phyloP scores from a whole-genome alignment of 2,329 filamentous ascomycete species.

The Atkinsonella texensis region DNA sequence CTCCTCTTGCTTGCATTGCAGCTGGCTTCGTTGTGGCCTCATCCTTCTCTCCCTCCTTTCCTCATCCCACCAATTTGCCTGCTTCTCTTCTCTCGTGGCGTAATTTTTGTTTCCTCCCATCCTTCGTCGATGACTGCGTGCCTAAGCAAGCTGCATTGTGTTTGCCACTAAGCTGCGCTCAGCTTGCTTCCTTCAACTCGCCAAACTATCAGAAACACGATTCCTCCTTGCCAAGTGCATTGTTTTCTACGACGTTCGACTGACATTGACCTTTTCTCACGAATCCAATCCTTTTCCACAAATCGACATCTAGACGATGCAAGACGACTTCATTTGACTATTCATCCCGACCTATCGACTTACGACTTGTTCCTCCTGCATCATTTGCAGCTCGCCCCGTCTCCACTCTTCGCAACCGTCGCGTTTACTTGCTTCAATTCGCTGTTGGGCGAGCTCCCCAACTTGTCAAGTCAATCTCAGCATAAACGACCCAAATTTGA shows the following conservation, averaged over 20 bases:
- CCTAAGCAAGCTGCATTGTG: not conserved
- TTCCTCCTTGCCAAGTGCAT: not conserved
- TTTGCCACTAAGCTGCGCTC: not conserved
- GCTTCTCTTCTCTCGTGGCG: not conserved
- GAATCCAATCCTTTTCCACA: not conserved
- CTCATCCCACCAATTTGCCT: not conserved
- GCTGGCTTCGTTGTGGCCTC: not conserved
- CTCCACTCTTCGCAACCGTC: not conserved
- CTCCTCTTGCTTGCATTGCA: not conserved
- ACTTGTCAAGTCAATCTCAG: not conserved
- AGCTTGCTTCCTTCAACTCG: not conserved
- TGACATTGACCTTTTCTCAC: not conserved
- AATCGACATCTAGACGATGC: conserved; percentile 2
- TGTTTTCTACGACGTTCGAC: not conserved
- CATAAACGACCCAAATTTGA: not conserved
- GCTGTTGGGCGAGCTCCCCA: not conserved
- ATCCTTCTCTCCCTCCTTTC: not conserved
- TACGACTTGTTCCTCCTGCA: not conserved
- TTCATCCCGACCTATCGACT: not conserved
- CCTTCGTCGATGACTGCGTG: not conserved
- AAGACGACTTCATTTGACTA: not conserved
- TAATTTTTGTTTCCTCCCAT: not conserved
- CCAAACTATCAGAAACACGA: not conserved
- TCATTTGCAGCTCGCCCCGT: not conserved
- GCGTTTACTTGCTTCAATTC: not conserved